Evolutionary conservation across 169 alveolate genomes (phyloP).

Genomic region (Eimeria maxima): DNA sequence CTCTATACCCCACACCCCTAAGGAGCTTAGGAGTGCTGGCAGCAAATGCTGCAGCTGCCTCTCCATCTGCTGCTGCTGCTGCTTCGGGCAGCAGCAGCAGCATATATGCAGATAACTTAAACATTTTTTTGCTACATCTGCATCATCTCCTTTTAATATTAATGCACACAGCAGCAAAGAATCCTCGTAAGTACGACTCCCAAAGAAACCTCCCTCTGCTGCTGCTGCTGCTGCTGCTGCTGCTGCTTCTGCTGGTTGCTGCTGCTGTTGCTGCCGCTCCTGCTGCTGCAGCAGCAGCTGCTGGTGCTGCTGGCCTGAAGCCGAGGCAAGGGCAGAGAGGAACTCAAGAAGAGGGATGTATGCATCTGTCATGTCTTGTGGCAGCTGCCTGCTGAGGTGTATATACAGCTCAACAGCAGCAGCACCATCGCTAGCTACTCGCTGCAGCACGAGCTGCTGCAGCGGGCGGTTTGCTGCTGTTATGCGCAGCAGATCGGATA

Average conservation of each 20-base stretch:
- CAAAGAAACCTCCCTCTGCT: not conserved
- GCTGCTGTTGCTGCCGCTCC: constrained; percentile 37
- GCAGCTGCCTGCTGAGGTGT: constrained; percentile 22
- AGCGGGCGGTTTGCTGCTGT: constrained; percentile 50
- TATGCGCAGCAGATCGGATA: constrained; percentile 34
- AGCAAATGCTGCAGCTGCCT: constrained; percentile 62
- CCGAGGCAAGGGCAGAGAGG: constrained; percentile 39
- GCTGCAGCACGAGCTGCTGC: constrained; percentile 24
- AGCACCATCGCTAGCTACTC: not conserved
- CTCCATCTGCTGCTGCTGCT: constrained; percentile 58
- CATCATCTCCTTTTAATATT: constrained; percentile 35
- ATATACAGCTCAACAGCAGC: constrained; percentile 43
- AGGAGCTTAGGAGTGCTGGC: constrained; percentile 38
- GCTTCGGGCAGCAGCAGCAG: constrained; percentile 67
- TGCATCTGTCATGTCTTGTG: constrained; percentile 30
- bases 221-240: constrained; percentile 6
- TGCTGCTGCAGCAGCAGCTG: constrained; percentile 3
- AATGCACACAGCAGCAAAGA: constrained; percentile 57
- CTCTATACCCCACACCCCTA: constrained; percentile 75
- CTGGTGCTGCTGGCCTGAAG: constrained; percentile 62
- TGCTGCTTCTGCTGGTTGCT: constrained; percentile 36
- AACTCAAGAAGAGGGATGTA: constrained; percentile 53
- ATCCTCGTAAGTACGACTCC: not conserved
- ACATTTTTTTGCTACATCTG: constrained; percentile 61
- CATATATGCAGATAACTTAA: constrained; percentile 28